Base-by-base conservation (phyloP, 1,284 basidiomycete species). In the Ceratobasidium sp. region DNA sequence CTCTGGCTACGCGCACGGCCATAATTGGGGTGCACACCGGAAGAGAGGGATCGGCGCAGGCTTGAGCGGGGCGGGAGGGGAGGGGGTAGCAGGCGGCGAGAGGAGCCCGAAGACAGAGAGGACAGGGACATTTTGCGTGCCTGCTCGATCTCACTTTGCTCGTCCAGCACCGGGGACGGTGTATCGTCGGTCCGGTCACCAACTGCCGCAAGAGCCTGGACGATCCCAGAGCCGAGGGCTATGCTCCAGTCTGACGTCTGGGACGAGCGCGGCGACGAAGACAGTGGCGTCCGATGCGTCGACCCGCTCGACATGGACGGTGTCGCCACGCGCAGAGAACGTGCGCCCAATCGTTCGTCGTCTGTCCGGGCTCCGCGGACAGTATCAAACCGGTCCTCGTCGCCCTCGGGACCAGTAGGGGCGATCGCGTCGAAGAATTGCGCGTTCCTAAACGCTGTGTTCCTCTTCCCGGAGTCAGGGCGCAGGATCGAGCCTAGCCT, bases 201-300 rank as follows among this genome's bases (percentile, higher is more conserved):
- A 13, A 19, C 48, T 13, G 24, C 43, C 24, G 69, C 69, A 19
- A 61, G 41, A 7, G 56, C 41, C 43, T 72, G 39, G 41, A 59
- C 41, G 41, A 69, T 46, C 7, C 69, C 43, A n/a, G 37, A 27
- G 54, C 66, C 54, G 48, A 68, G 51, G n/a, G 24, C 53, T 54
- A 72, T 72, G 14, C 69, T 72, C 69, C 69, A 72, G 19, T 62
- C 58, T 5, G 69, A 72, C 24, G 69, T 72, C 24, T 61, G 69
- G 16, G 69, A 72, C 27, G 69, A 72, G 5, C 69, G 54, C n/a
- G 69, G 56, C 19, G 56, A 61, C 16, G 46, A 34, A 13, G 69
- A 72, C n/a, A 37, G 31, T 14, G 69, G 13, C 9, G 69, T 58
- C 24, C n/a, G 41, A 29, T 69, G 69, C 29, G 58, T 72, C 29